Evolutionary conservation across 2,329 filamentous ascomycete species (phyloP).

Genomic region (Leptographium wingfieldii): DNA sequence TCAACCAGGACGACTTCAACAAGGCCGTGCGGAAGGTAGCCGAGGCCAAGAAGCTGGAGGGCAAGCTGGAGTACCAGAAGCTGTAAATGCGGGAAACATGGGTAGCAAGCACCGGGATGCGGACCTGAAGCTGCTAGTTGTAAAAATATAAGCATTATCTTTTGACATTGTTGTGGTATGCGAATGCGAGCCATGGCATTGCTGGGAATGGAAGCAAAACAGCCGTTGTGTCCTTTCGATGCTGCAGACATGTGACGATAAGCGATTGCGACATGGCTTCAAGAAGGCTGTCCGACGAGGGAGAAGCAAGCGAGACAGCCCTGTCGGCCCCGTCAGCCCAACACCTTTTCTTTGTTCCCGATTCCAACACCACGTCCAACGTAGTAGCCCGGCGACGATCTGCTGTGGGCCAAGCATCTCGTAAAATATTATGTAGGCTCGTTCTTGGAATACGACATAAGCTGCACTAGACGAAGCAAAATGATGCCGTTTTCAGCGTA

Average conservation of each 20-base stretch:
- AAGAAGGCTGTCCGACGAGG: neutral
- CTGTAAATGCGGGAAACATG: slow-evolving; percentile 37
- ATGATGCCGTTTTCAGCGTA: neutral
- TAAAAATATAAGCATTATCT: neutral
- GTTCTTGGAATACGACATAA: no score
- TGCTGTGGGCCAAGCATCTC: neutral
- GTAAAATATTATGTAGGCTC: no score
- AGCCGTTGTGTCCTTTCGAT: neutral
- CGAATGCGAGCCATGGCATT: neutral
- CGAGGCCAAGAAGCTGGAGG: slow-evolving; percentile 95
- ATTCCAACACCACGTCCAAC: neutral
- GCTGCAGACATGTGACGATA: neutral
- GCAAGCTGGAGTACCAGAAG: slow-evolving; percentile 96
- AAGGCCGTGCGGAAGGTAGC: slow-evolving; percentile 96
- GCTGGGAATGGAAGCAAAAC: neutral
- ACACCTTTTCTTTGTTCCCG: neutral
- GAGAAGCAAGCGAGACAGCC: neutral
- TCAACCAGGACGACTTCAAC: slow-evolving; percentile 99
- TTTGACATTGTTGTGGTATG: neutral
- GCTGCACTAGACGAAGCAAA: neutral
- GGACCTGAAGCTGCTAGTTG: neutral
- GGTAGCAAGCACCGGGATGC: neutral
- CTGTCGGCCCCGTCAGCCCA: neutral
- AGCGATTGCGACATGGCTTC: neutral
- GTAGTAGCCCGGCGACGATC: neutral